Conservation (phyloP, 306 rosid species). For the Cucurbita maxima region DNA sequence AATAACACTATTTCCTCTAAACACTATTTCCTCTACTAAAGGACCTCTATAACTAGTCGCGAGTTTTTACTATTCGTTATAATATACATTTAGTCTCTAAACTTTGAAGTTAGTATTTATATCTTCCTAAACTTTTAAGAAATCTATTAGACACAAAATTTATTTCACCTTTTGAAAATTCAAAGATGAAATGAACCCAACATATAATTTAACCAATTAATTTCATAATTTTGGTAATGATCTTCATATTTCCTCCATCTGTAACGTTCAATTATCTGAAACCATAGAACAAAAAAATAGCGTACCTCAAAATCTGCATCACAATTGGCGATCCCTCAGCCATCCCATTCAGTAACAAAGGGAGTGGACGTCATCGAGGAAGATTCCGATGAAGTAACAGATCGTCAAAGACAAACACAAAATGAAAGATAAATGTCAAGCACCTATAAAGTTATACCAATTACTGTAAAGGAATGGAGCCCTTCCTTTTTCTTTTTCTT, state of each 20-base stretch:
- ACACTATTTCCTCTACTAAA: too few relatives aligned
- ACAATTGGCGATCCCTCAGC: not conserved
- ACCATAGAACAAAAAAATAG: not conserved
- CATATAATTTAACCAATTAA: too few relatives aligned
- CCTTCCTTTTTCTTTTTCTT: not conserved
- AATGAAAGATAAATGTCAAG: not conserved
- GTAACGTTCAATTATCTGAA: not conserved
- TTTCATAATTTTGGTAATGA: not conserved
- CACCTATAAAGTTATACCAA: not conserved
- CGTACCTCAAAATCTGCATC: not conserved
- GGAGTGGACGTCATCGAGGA: not conserved
- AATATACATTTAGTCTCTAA: too few relatives aligned
- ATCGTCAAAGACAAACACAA: not conserved
- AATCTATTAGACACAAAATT: too few relatives aligned
- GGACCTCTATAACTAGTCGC: too few relatives aligned
- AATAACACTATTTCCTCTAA: too few relatives aligned
- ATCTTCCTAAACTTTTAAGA: too few relatives aligned
- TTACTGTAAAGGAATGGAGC: not conserved
- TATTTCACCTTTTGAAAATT: too few relatives aligned
- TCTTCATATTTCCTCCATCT: not conserved
- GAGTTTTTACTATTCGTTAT: too few relatives aligned
- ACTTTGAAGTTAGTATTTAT: too few relatives aligned
- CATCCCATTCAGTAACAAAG: not conserved
- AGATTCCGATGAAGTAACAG: not conserved
- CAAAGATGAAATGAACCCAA: too few relatives aligned